These are phyloP conservation scores for Trichophyton rubrum DNA, from an alignment of 2,329 filamentous ascomycete species.

Conservation along the genomic window DNA sequence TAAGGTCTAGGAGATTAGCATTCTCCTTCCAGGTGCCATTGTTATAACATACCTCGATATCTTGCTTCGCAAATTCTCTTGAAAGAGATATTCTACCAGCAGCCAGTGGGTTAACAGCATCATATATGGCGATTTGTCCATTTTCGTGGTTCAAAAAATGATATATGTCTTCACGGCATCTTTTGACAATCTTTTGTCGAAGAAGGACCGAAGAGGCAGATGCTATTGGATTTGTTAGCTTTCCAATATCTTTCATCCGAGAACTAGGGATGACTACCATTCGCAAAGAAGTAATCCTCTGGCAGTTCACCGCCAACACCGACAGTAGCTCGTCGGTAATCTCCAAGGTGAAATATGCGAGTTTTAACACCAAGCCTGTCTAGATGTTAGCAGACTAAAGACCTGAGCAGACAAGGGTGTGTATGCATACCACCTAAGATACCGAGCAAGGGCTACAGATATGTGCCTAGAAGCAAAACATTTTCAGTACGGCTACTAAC, in stretches of 20 bases:
- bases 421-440: slow-evolving; percentile 63
- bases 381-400: slow-evolving; percentile 13
- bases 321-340: slow-evolving; percentile 86
- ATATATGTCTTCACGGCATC: slow-evolving; percentile 94
- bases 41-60: slow-evolving; percentile 56
- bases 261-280: slow-evolving; percentile 38
- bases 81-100: slow-evolving; percentile 70
- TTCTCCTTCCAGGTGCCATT: not conserved
- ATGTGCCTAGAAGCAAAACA: slow-evolving; percentile 52
- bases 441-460: slow-evolving; percentile 86
- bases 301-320: slow-evolving; percentile 74
- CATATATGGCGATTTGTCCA: slow-evolving; percentile 95
- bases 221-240: slow-evolving; percentile 29
- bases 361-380: slow-evolving; percentile 88
- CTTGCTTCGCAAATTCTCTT: slow-evolving; percentile 95
- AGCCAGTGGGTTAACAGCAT: slow-evolving; percentile 87
- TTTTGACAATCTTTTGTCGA: slow-evolving; percentile 93
- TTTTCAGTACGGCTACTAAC: not conserved
- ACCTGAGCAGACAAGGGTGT: too few species aligned
- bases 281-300: slow-evolving; percentile 94
- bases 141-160: slow-evolving; percentile 94
- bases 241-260: not conserved
- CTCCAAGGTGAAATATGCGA: slow-evolving; percentile 90
- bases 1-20: slow-evolving; percentile 51
- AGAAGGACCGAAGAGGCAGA: slow-evolving; percentile 85